These are phyloP conservation scores for Phaseolus coccineus DNA, from an alignment of 331 rosid genomes.

Conservation along the genomic window DNA sequence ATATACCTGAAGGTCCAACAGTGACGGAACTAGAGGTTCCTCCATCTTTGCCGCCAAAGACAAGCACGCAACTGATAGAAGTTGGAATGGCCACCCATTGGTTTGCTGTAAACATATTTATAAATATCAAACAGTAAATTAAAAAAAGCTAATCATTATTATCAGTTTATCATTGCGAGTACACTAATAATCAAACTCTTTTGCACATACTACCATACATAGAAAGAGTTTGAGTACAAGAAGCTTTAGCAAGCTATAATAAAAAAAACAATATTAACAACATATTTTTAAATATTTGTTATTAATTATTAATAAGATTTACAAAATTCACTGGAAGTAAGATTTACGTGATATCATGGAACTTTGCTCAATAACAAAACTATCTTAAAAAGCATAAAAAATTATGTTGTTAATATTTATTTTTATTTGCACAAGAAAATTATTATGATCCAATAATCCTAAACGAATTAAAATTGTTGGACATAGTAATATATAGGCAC, in stretches of 20 bases:
- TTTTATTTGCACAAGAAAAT: background rate
- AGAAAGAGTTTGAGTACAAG: slow-evolving; percentile 6
- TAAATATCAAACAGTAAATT: slow-evolving; percentile 15
- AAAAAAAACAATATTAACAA: background rate
- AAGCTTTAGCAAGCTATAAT: slow-evolving; percentile 3
- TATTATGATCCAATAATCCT: background rate
- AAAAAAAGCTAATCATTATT: slow-evolving; percentile 18
- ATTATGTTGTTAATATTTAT: background rate
- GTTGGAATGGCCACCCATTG: slow-evolving; percentile 93
- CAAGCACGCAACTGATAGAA: slow-evolving; percentile 90
- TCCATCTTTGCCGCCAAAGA: slow-evolving; percentile 99
- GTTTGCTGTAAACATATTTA: slow-evolving; percentile 59
- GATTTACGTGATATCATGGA: background rate
- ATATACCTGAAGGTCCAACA: slow-evolving; percentile 90
- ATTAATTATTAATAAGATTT: background rate
- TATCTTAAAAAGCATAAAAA: background rate
- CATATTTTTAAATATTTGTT: background rate
- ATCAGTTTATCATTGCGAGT: background rate
- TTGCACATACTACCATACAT: slow-evolving; percentile 42
- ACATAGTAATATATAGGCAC: slow-evolving; percentile 3
- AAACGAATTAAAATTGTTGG: slow-evolving; percentile 16
- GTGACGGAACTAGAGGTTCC: slow-evolving; percentile 91
- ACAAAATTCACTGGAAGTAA: background rate
- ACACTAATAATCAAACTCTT: slow-evolving; percentile 37
- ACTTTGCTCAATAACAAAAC: background rate